Evolutionary conservation across 169 alveolate genomes (phyloP).

Genomic region (Amoebophrya sp.): DNA sequence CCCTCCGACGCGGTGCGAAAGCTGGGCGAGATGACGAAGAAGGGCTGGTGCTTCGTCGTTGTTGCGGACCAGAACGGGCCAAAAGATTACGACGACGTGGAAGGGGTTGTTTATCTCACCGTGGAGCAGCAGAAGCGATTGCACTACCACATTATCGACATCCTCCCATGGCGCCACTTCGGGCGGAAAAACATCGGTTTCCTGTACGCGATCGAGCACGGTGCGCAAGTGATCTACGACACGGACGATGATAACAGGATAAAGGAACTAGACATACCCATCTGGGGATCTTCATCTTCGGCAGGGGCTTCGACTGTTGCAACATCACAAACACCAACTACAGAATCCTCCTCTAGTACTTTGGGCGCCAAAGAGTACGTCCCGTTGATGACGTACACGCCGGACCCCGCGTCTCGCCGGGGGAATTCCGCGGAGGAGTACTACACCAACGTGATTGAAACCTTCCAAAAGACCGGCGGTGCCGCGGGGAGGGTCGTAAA

Average conservation of each 20-base stretch:
- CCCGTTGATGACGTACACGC: not conserved
- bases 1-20: not conserved
- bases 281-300: too few relatives aligned
- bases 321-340: too few relatives aligned
- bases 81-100: not conserved
- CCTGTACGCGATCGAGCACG: constrained; percentile 3
- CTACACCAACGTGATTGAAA: too few relatives aligned
- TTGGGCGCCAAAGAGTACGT: too few relatives aligned
- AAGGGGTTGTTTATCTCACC: constrained; percentile 39
- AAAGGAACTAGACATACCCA: constrained; percentile 8
- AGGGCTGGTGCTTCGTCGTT: constrained; percentile 46
- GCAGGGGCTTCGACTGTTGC: too few relatives aligned
- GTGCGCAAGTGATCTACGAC: constrained; percentile 41
- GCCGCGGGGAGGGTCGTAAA: too few relatives aligned
- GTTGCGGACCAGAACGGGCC: constrained; percentile 47
- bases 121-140: constrained; percentile 35
- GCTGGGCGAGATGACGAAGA: not conserved
- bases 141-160: constrained; percentile 43
- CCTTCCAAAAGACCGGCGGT: too few relatives aligned
- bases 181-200: constrained; percentile 36
- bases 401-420: too few relatives aligned
- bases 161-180: constrained; percentile 44
- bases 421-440: too few relatives aligned
- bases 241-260: constrained; percentile 45
- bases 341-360: too few relatives aligned